Conservation (phyloP, 129 eudicot species). For the Ambrosia artemisiifolia region DNA sequence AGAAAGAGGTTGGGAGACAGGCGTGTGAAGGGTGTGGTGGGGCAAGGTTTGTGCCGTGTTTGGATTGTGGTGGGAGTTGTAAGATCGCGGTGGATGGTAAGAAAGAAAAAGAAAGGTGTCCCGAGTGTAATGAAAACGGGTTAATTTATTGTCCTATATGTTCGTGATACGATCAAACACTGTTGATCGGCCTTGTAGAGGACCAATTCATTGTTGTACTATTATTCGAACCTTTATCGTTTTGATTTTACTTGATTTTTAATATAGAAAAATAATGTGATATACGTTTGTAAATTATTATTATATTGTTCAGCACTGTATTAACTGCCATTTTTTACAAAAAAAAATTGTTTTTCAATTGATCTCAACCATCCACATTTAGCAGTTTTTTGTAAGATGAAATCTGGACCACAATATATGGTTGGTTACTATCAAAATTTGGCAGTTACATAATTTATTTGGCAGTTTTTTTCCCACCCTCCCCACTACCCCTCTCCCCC, state of each 20-base stretch:
- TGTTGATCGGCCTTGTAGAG: neutral
- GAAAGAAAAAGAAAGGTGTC: slow-evolving; percentile 64
- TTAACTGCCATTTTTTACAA: neutral
- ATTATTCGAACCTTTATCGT: neutral
- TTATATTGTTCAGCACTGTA: no score
- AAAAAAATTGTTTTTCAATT: no score
- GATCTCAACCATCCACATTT: no score
- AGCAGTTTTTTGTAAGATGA: no score
- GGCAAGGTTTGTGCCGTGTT: slow-evolving; percentile 79
- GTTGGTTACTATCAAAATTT: no score
- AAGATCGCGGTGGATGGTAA: slow-evolving; percentile 50
- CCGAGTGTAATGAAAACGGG: slow-evolving; percentile 77
- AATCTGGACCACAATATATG: no score
- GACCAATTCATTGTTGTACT: neutral
- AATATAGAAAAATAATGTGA: neutral
- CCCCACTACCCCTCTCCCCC: no score
- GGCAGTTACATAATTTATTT: no score
- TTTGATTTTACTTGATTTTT: neutral
- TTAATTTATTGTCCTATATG: slow-evolving; percentile 71
- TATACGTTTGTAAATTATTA: slow-evolving; percentile 12
- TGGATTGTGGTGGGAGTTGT: slow-evolving; percentile 87
- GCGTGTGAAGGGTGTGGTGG: slow-evolving; percentile 91
- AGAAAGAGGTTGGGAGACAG: slow-evolving; percentile 62
- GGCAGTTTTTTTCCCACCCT: no score
- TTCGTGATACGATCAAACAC: slow-evolving; percentile 16